phyloP scores from a whole-genome alignment of 306 rosid species.

The Comarum palustre region DNA sequence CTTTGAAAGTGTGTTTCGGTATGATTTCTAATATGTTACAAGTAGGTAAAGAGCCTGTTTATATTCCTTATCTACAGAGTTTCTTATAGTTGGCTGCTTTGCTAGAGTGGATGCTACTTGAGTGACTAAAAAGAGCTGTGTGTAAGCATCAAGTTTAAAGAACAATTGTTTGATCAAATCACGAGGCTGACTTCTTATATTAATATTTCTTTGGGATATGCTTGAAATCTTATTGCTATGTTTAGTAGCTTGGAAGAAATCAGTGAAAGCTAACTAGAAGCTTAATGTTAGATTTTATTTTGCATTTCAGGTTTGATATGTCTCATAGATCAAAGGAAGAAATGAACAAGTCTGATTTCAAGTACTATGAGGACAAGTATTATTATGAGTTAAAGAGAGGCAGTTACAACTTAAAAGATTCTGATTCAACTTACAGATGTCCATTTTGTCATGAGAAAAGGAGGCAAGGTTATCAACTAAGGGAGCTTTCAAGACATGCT shows the following conservation, averaged over 20 bases:
- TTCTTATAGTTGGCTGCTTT: background rate
- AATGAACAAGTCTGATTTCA: constrained; percentile 33
- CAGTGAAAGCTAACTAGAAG: background rate
- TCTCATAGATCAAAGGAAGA: constrained; percentile 24
- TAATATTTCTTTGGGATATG: background rate
- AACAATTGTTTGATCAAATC: background rate
- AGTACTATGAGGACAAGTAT: constrained; percentile 30
- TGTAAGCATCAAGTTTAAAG: background rate
- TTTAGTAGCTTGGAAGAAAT: background rate
- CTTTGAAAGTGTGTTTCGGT: background rate
- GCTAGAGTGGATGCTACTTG: background rate
- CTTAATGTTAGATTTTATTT: background rate
- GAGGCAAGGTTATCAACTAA: constrained; percentile 29
- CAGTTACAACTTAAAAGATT: constrained; percentile 24
- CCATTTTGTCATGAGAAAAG: constrained; percentile 55
- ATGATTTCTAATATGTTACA: background rate
- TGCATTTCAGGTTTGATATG: constrained; percentile 38
- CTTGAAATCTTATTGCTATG: background rate
- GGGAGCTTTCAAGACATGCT: constrained; percentile 60
- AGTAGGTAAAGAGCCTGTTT: background rate
- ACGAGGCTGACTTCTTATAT: background rate
- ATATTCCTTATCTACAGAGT: background rate
- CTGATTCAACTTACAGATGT: constrained; percentile 48
- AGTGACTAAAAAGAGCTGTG: background rate
- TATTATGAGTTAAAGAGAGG: constrained; percentile 47